A percentile compares a stretch with the other conserved stretches of the same genome.
phyloP scores from a whole-genome alignment of 306 rosid genomes.

The Cicer arietinum region DNA sequence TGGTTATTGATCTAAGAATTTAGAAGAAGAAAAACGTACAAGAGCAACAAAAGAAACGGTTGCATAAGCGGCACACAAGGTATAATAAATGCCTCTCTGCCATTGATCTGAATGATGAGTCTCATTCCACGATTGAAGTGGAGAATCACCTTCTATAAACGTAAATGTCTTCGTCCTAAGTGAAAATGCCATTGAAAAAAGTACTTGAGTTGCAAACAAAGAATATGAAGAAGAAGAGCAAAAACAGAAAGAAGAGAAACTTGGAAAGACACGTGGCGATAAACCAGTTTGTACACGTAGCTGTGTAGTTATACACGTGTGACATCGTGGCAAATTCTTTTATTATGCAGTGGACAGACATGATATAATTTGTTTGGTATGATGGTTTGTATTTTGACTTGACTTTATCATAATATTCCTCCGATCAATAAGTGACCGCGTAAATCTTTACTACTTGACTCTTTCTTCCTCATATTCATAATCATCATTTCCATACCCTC shows the following conservation, averaged over 20 bases:
- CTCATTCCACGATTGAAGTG: conserved; percentile 48
- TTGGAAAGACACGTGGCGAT: conserved; percentile 45
- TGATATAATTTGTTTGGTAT: background rate
- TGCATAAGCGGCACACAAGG: conserved; percentile 58
- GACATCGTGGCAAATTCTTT: conserved; percentile 50
- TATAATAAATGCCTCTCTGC: conserved; percentile 51
- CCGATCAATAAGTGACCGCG: too few species aligned
- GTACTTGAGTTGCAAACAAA: background rate
- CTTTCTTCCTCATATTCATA: too few species aligned
- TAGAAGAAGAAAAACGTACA: conserved; percentile 43
- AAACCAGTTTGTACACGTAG: conserved; percentile 32
- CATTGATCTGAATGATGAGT: conserved; percentile 47
- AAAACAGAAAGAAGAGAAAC: conserved; percentile 7
- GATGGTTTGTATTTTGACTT: background rate
- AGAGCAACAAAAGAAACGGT: conserved; percentile 64
- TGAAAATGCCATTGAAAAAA: conserved; percentile 8
- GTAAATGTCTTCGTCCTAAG: conserved; percentile 44
- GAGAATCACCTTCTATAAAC: conserved; percentile 37
- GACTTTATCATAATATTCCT: too few species aligned
- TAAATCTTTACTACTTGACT: too few species aligned
- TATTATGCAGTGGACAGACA: conserved; percentile 35
- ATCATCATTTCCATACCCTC: too few species aligned
- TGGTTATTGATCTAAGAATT: conserved; percentile 12
- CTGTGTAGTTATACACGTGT: conserved; percentile 44
- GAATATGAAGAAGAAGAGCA: conserved; percentile 16